Evolutionary conservation across 768 basidiomycete species (phyloP), one percentile per base, ranked within the genome.

Genomic region (Hydnomerulius pinastri): DNA sequence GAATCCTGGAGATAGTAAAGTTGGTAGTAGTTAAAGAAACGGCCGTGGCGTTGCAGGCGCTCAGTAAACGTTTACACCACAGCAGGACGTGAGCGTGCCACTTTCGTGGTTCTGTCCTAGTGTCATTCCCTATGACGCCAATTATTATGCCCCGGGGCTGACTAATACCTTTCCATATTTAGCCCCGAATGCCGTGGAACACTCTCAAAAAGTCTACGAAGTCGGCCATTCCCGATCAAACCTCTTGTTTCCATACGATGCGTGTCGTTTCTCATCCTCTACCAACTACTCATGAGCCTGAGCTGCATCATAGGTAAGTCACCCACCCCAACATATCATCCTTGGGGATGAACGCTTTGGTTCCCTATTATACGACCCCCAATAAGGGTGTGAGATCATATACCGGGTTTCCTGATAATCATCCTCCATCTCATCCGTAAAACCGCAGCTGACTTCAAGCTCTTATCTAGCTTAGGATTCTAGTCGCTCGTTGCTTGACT

Each of bases 291-390:
- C n/a, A n/a, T n/a, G n/a, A n/a, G n/a, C n/a, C n/a, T n/a, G n/a
- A n/a, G n/a, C n/a, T n/a, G n/a, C n/a, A n/a, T n/a, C n/a, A n/a
- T n/a, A n/a, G n/a, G n/a, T n/a, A n/a, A n/a, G n/a, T n/a, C n/a
- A n/a, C n/a, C n/a, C n/a, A n/a, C n/a, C n/a, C n/a, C n/a, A n/a
- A n/a, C n/a, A n/a, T n/a, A n/a, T n/a, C n/a, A n/a, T 5, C 48
- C 43, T 43, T 18, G 29, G 30, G 60, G 79, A 81, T 81, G 81
- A 78, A 57, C 53, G n/a, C 57, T 59, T 61, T 73, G 71, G 80
- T 82, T 84, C 77, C 81, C 81, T 83, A 82, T 82, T 83, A 81
- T 77, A 77, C 74, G 79, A 81, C 13, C 30, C 30, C 39, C 40
- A 56, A 48, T 20, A 23, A 23, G 43, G 59, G 51, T 40, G 56